phyloP scores from a whole-genome alignment of 2,329 filamentous ascomycete genomes.

The Trichoderma sp. region DNA sequence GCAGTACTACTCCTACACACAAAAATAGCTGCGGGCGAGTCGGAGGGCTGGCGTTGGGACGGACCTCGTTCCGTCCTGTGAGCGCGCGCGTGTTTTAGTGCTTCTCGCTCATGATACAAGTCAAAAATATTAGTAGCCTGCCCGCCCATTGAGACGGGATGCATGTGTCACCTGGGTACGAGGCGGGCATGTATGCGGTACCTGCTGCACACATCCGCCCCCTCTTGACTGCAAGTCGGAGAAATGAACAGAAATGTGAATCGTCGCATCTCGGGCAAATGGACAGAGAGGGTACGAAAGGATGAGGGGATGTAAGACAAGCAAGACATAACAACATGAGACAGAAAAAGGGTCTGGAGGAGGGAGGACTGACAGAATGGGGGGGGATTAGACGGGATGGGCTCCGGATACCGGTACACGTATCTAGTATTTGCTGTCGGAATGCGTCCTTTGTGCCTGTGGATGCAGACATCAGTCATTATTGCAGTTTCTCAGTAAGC shows the following conservation, averaged over 20 bases:
- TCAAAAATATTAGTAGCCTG: not conserved
- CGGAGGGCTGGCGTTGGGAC: not conserved
- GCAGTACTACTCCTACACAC: not conserved
- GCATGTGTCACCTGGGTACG: not conserved
- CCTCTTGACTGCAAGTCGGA: not conserved
- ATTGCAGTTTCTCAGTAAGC: not conserved
- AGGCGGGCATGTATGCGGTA: not conserved
- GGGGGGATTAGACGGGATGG: not conserved
- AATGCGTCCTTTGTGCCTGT: not conserved
- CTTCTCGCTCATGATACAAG: not conserved
- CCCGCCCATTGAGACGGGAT: not conserved
- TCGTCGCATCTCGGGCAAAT: slow-evolving; percentile 19
- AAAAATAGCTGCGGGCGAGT: not conserved
- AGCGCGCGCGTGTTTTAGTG: not conserved
- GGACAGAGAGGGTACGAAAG: not conserved
- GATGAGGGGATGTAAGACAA: not conserved
- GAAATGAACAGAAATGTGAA: slow-evolving; percentile 23
- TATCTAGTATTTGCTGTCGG: slow-evolving; percentile 7
- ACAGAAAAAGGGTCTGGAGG: not conserved
- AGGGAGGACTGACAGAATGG: too few relatives aligned
- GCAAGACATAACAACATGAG: not conserved
- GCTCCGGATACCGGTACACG: slow-evolving; percentile 13
- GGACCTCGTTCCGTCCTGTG: not conserved
- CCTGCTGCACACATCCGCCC: not conserved
- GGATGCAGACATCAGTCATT: not conserved